A percentile compares a stretch with the other conserved stretches of the same genome.
phyloP scores from a whole-genome alignment of 2,329 filamentous ascomycete genomes.

The Hypoxylon sp. region DNA sequence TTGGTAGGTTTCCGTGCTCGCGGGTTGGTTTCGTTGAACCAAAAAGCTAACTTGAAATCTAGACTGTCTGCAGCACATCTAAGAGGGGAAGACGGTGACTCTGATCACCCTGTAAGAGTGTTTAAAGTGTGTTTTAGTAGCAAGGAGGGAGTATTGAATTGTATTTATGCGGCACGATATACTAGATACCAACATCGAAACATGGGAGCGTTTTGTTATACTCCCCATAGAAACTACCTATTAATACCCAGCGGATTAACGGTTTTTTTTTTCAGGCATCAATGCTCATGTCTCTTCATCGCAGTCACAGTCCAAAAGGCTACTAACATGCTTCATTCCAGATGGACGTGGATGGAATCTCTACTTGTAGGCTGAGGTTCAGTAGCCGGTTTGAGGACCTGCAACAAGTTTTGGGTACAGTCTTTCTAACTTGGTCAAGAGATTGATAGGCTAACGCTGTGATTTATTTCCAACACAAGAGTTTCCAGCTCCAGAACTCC shows the following conservation, averaged over 20 bases:
- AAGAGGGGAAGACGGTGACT: slow-evolving; percentile 30
- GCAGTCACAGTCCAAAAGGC: too few species aligned
- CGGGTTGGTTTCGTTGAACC: background rate
- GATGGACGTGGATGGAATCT: too few species aligned
- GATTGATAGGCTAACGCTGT: too few species aligned
- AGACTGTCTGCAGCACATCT: slow-evolving; percentile 27
- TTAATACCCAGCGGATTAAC: slow-evolving; percentile 15
- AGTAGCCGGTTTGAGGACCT: too few species aligned
- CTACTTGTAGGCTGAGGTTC: too few species aligned
- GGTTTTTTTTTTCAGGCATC: too few species aligned
- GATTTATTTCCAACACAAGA: too few species aligned
- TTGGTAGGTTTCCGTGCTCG: slow-evolving; percentile 33
- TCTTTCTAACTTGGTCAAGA: too few species aligned
- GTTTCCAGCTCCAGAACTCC: too few species aligned
- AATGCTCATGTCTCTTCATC: too few species aligned
- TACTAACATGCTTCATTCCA: too few species aligned
- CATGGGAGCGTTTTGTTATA: slow-evolving; percentile 11
- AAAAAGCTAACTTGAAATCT: slow-evolving; percentile 10
- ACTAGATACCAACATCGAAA: slow-evolving; percentile 33
- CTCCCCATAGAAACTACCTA: slow-evolving; percentile 1
- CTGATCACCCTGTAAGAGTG: background rate
- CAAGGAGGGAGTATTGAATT: slow-evolving; percentile 15
- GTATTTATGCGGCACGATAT: slow-evolving; percentile 35
- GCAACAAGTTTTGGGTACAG: too few species aligned
- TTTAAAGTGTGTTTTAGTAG: slow-evolving; percentile 12